Conservation (phyloP, 2,329 filamentous ascomycete genomes). For the Sodiomyces alkalinus region DNA sequence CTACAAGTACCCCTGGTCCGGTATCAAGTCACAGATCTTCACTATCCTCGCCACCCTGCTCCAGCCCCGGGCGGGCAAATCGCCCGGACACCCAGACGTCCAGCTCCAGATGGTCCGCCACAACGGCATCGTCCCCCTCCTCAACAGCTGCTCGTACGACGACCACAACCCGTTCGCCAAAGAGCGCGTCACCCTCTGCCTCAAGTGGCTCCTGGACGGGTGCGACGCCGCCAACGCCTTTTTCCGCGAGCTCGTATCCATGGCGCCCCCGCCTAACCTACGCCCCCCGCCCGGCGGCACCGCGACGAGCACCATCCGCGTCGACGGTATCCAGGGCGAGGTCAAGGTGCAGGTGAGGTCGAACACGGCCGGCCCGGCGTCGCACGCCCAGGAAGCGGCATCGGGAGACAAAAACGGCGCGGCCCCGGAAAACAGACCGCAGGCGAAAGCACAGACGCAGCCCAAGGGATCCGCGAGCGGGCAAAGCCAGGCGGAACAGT, state of each 20-base stretch:
- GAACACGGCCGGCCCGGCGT: conserved; percentile 4
- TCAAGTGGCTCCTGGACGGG: conserved; percentile 70
- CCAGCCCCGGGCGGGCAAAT: conserved; percentile 56
- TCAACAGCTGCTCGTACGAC: conserved; percentile 83
- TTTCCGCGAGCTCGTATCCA: conserved; percentile 45
- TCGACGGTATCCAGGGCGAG: conserved; percentile 41
- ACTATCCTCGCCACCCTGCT: conserved; percentile 80
- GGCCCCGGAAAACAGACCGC: background rate
- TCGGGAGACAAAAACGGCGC: background rate
- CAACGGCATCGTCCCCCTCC: conserved; percentile 72
- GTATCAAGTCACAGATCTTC: conserved; percentile 85
- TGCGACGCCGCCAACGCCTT: conserved; percentile 59
- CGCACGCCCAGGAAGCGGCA: conserved; percentile 5
- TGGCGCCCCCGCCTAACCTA: conserved; percentile 23
- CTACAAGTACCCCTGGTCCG: conserved; percentile 48
- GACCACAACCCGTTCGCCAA: conserved; percentile 90
- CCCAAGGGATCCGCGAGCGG: background rate
- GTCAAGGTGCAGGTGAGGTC: conserved; percentile 37
- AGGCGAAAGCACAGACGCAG: too few species aligned
- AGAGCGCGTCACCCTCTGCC: conserved; percentile 74
- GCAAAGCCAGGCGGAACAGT: conserved; percentile 7
- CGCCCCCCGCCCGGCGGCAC: conserved; percentile 18
- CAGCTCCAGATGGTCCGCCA: conserved; percentile 78
- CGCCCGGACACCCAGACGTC: conserved; percentile 54
- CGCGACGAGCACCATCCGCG: conserved; percentile 28